Conservation (phyloP, 805 yeast species). For the Candida sphagnicola region DNA sequence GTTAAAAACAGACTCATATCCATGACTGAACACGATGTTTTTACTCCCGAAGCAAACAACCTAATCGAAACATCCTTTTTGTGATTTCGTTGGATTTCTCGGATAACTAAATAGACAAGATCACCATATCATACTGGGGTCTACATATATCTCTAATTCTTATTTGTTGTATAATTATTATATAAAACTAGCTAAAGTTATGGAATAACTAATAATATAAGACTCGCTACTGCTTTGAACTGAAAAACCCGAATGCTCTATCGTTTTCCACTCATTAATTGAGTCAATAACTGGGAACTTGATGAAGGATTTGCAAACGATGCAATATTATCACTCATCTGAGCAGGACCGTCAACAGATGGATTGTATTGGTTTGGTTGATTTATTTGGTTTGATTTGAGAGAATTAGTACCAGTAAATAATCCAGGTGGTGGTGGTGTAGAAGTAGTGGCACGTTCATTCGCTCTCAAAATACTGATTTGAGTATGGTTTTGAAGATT, state of each 20-base stretch:
- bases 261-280: conserved; percentile 76
- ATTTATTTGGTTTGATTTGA: conserved; percentile 5
- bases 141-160: too few relatives aligned
- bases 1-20: conserved; percentile 12
- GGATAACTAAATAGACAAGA: too few relatives aligned
- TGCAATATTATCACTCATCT: conserved; percentile 8
- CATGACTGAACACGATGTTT: conserved; percentile 18
- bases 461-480: conserved; percentile 19
- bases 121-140: too few relatives aligned
- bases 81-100: not conserved
- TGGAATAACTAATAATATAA: too few relatives aligned
- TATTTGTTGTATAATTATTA: too few relatives aligned
- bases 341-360: conserved; percentile 6
- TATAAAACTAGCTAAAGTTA: too few relatives aligned
- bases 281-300: conserved; percentile 78
- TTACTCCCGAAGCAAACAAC: conserved; percentile 7
- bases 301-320: conserved; percentile 37
- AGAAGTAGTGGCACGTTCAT: conserved; percentile 36
- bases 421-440: conserved; percentile 79
- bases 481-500: conserved; percentile 18
- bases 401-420: conserved; percentile 27
- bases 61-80: conserved; percentile 2
- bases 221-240: too few relatives aligned
- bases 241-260: conserved; percentile 9
- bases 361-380: conserved; percentile 9